Evolutionary conservation across 1,284 basidiomycete genomes (phyloP).

Genomic region (Pisolithus thermaeus): DNA sequence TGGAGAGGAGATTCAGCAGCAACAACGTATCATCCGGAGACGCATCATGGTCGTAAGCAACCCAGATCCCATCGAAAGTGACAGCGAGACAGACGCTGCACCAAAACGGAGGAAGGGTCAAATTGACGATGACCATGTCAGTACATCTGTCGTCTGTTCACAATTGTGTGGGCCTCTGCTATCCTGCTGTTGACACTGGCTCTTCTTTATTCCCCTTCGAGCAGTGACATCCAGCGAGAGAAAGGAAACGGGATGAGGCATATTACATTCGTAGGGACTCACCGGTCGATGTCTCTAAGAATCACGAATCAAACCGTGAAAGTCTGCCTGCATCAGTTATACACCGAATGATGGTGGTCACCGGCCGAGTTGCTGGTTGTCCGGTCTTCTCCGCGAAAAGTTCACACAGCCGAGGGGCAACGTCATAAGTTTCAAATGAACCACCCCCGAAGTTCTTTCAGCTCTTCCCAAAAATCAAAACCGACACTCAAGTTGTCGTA

Average conservation of each 20-base stretch:
- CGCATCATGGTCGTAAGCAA: conserved; percentile 26
- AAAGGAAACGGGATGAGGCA: background rate
- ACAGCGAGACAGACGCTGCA: conserved; percentile 19
- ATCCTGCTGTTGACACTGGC: background rate
- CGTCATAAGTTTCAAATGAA: background rate
- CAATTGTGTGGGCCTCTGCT: background rate
- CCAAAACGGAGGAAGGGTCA: conserved; percentile 5
- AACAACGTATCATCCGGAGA: conserved; percentile 14
- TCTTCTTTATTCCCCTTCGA: background rate
- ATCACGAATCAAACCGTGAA: background rate
- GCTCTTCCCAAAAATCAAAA: background rate
- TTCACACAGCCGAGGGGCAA: conserved; percentile 20
- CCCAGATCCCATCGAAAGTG: conserved; percentile 27
- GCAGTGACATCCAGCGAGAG: background rate
- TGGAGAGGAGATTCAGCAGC: conserved; percentile 12
- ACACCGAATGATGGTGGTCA: background rate
- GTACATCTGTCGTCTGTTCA: background rate
- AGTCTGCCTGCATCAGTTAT: background rate
- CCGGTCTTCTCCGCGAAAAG: conserved; percentile 25
- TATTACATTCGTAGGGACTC: background rate
- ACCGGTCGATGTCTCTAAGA: background rate
- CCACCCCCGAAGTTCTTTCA: background rate
- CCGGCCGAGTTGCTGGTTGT: background rate
- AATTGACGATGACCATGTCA: conserved; percentile 1
- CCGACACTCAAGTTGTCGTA: background rate